Evolutionary conservation across 257 asterid species (phyloP).

Genomic region (Solanum gracilifrons): DNA sequence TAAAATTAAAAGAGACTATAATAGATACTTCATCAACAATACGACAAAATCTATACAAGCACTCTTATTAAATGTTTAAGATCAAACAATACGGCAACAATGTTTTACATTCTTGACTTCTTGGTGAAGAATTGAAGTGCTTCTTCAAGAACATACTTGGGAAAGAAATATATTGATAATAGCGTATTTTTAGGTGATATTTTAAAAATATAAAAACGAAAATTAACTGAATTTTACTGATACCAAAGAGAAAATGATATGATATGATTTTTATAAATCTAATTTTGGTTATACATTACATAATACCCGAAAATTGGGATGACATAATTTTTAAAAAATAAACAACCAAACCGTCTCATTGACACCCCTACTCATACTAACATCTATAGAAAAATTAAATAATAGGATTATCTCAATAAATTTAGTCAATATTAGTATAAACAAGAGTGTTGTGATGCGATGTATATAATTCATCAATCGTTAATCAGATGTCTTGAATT

Average conservation of each 20-base stretch:
- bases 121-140: neutral
- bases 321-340: no score
- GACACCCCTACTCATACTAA: neutral
- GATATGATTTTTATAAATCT: neutral
- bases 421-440: neutral
- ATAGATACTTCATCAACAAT: neutral
- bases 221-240: neutral
- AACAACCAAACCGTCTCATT: neutral
- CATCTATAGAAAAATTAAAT: neutral
- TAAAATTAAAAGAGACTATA: neutral
- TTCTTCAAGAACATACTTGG: neutral
- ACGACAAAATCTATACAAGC: neutral
- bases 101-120: neutral
- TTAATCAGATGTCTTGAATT: neutral
- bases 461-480: neutral
- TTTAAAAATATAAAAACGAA: no score
- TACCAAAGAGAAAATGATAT: neutral
- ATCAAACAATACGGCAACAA: neutral
- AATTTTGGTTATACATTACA: neutral
- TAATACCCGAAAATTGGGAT: neutral
- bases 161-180: neutral
- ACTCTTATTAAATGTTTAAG: neutral
- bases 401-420: neutral
- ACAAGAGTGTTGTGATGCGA: neutral
- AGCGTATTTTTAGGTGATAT: neutral